phyloP scores from a whole-genome alignment of 306 rosid genomes.

The Malus sylvestris region DNA sequence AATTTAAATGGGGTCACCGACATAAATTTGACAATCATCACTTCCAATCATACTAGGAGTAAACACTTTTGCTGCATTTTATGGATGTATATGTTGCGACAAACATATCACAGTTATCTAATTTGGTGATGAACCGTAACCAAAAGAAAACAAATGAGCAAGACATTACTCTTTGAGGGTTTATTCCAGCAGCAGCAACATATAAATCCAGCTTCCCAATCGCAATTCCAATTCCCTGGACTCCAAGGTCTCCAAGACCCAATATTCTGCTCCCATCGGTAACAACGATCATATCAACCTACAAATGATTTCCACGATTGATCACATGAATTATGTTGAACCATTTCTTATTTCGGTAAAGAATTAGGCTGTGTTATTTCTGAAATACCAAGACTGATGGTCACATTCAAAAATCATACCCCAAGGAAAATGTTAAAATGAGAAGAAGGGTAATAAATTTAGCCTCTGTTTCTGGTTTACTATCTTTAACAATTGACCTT shows the following conservation, averaged over 20 bases:
- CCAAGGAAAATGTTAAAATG: neutral
- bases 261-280: constrained; percentile 97
- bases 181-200: constrained; percentile 99
- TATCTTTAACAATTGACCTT: neutral
- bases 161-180: constrained; percentile 84
- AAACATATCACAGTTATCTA: constrained; percentile 6
- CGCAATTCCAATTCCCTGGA: constrained; percentile 94
- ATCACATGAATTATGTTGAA: neutral
- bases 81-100: neutral
- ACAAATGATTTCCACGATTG: constrained; percentile 18
- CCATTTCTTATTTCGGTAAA: neutral
- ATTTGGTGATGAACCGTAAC: neutral
- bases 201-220: constrained; percentile 93
- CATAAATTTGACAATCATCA: neutral
- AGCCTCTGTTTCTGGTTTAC: neutral
- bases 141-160: neutral
- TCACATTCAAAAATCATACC: neutral
- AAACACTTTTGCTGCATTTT: neutral
- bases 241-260: constrained; percentile 99
- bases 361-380: neutral
- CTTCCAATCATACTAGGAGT: neutral
- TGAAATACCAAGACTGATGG: neutral
- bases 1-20: neutral
- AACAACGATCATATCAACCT: constrained; percentile 99
- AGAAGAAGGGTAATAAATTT: neutral